These are phyloP conservation scores for Verticillium zaregamsianum DNA, from an alignment of 2,329 filamentous ascomycete genomes.

Conservation along the genomic window DNA sequence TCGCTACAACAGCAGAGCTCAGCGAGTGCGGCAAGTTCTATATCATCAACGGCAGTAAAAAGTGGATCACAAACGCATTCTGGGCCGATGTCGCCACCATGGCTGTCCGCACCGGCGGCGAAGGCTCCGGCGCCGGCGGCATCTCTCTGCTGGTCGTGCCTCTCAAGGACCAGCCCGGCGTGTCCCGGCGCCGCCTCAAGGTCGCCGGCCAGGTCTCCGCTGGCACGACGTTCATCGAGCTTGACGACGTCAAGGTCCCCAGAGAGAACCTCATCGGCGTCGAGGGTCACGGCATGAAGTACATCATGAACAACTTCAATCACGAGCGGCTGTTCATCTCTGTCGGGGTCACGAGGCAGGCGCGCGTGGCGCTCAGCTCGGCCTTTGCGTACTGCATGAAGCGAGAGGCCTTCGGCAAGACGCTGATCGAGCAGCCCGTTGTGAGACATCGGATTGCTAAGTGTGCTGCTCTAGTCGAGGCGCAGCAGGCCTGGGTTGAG, in stretches of 20 bases:
- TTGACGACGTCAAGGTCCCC: conserved; percentile 71
- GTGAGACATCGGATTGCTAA: conserved; percentile 71
- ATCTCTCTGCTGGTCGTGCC: conserved; percentile 67
- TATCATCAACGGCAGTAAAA: conserved; percentile 71
- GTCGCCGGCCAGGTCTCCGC: conserved; percentile 61
- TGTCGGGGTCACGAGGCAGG: conserved; percentile 58
- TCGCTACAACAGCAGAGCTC: conserved; percentile 63
- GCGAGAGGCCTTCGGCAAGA: conserved; percentile 34
- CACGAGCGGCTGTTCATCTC: conserved; percentile 68
- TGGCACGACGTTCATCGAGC: conserved; percentile 71
- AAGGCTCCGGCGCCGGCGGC: conserved; percentile 55
- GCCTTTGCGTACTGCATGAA: conserved; percentile 33
- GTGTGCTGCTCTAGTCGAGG: conserved; percentile 63
- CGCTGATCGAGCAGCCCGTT: conserved; percentile 69
- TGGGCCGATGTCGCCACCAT: conserved; percentile 58
- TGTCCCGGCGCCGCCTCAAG: conserved; percentile 63
- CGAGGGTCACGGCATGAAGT: conserved; percentile 69
- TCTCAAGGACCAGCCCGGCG: conserved; percentile 61
- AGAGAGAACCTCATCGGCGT: conserved; percentile 64
- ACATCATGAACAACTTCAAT: conserved; percentile 78
- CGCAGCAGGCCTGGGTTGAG: conserved; percentile 69
- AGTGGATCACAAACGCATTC: conserved; percentile 75
- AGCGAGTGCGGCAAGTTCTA: conserved; percentile 61
- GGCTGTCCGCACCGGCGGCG: conserved; percentile 65
- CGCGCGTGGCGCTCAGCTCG: conserved; percentile 33